Base-by-base conservation (phyloP, 345 rosid species). In the Pistacia atlantica region DNA sequence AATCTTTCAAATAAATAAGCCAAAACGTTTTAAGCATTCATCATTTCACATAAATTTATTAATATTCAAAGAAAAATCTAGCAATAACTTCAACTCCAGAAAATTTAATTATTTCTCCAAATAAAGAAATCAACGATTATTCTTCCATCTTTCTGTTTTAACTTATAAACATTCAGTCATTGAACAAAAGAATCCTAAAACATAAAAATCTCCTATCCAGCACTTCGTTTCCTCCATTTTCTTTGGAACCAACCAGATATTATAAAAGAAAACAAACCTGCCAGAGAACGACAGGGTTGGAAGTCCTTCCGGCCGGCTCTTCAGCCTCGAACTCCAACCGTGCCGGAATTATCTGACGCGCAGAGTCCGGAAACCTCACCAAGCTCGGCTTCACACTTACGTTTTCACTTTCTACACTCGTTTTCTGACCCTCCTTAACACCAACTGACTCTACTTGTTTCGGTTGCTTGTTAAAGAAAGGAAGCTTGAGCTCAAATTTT, bases 261-360 rank as follows among this genome's bases (percentile, higher is more conserved):
- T 42, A 48, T 1, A 25, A 25, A 13, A 31, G 51, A 63, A 67
- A 73, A 46, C 75, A n/a, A 63, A 88, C 91, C 91, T 88, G 89
- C 91, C 91, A 86, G 71, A 88, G 79, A 69, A 88, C 83, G 66
- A 88, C 48, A 68, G 87, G 84, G 52, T 86, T 88, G 33, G 91
- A 84, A 81, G 91, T 86, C 80, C 80, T 84, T 18, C 87, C 82
- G 45, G 83, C 51, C 10, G 71, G 80, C 73, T 74, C 56, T 62
- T 86, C 91, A 3, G 83, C 86, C 71, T 88, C 84, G 31, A 78
- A 1, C 58, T 81, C 82, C 31, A 88, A 46, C 1, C 87, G 84
- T 38, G 82, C 81, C 11, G 77, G 45, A 52, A 25, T 8, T 33
- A 75, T 84, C 76, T 75, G 82, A 16, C 64, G 56, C 38, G 25